These are phyloP conservation scores for Phragmites australis DNA, from an alignment of 176 grass and related monocot species.

Conservation along the genomic window DNA sequence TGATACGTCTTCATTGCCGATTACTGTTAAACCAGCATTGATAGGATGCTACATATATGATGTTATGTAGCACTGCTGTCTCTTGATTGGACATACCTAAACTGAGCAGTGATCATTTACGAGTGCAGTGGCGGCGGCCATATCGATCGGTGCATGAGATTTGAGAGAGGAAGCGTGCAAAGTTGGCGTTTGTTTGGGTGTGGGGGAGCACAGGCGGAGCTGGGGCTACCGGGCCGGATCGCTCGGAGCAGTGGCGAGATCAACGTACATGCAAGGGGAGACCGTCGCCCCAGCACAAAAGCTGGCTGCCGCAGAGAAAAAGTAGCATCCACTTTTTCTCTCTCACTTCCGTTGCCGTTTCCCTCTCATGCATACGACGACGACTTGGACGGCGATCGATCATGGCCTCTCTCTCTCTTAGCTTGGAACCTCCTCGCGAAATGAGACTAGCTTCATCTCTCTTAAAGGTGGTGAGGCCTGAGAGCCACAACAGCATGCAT, in stretches of 20 bases:
- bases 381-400: neutral
- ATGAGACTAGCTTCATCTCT: neutral
- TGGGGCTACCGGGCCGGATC: neutral
- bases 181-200: constrained; percentile 26
- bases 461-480: neutral
- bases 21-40: too few relatives aligned
- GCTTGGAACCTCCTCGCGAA: too few relatives aligned
- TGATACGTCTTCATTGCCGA: too few relatives aligned
- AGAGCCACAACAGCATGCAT: neutral
- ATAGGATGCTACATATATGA: too few relatives aligned
- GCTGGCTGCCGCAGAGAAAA: neutral
- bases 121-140: too few relatives aligned
- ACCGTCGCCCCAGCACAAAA: constrained; percentile 1
- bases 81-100: neutral
- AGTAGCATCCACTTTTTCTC: constrained; percentile 7
- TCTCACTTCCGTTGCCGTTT: neutral
- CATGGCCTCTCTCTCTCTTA: too few relatives aligned
- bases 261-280: neutral
- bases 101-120: neutral
- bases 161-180: neutral
- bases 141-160: neutral
- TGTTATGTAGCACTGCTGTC: too few relatives aligned
- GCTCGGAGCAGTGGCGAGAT: neutral
- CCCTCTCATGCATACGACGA: neutral
- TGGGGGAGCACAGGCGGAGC: neutral